phyloP scores from a whole-genome alignment of 805 yeast species.

The Naumovozyma baii region DNA sequence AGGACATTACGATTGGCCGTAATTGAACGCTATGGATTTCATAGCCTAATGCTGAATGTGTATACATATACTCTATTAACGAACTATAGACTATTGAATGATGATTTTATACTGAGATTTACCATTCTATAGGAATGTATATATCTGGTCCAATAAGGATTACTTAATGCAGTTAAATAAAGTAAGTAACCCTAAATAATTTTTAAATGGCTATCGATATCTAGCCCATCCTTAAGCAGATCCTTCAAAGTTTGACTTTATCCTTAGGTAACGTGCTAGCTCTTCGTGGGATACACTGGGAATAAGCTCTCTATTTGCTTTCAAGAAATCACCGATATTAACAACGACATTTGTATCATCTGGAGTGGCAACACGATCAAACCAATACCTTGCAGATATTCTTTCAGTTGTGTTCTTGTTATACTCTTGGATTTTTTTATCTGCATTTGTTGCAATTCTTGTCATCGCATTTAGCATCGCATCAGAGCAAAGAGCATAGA shows the following conservation, averaged over 20 bases:
- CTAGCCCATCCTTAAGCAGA: not conserved
- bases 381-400: conserved; percentile 78
- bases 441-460: conserved; percentile 70
- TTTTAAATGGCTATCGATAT: too few species aligned
- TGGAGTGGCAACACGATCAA: conserved; percentile 63
- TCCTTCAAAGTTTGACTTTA: conserved; percentile 68
- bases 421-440: conserved; percentile 45
- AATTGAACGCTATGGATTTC: too few species aligned
- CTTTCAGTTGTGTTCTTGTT: conserved; percentile 38
- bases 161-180: too few species aligned
- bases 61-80: too few species aligned
- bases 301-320: conserved; percentile 58
- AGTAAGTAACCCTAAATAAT: too few species aligned
- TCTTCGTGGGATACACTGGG: conserved; percentile 89
- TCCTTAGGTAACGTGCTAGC: conserved; percentile 64
- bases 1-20: too few species aligned
- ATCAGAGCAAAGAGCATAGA: conserved; percentile 91
- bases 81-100: too few species aligned
- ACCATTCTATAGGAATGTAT: too few species aligned
- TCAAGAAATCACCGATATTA: conserved; percentile 60
- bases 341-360: conserved; percentile 65
- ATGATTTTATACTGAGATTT: too few species aligned
- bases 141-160: too few species aligned
- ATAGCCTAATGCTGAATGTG: too few species aligned
- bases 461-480: conserved; percentile 96